A percentile compares a stretch with the other conserved stretches of the same genome.
Evolutionary conservation across 768 basidiomycete genomes (phyloP).

Genomic region (Roridomyces roridus): DNA sequence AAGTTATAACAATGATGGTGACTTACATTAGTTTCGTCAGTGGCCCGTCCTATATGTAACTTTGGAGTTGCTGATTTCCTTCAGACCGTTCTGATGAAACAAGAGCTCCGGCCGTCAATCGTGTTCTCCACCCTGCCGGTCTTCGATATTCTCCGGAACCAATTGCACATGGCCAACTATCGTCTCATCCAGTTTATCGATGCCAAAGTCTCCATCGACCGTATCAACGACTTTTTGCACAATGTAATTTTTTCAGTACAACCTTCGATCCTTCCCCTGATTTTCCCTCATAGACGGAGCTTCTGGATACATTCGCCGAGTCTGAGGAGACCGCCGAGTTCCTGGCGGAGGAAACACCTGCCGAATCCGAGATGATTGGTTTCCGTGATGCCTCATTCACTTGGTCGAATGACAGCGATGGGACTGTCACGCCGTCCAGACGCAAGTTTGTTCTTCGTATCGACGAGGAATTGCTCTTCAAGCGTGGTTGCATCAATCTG

Average conservation of each 20-base stretch:
- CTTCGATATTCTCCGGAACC: constrained; percentile 66
- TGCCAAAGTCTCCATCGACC: constrained; percentile 71
- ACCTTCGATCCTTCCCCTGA: not conserved
- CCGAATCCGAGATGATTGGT: constrained; percentile 41
- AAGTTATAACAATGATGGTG: constrained; percentile 63
- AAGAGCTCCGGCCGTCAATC: constrained; percentile 46
- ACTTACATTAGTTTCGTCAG: constrained; percentile 67
- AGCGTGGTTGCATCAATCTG: constrained; percentile 57
- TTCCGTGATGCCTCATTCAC: constrained; percentile 61
- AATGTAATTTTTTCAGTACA: constrained; percentile 32
- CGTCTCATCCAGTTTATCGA: constrained; percentile 30
- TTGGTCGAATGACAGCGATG: constrained; percentile 50
- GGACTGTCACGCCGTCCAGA: constrained; percentile 41
- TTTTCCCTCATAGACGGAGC: constrained; percentile 19
- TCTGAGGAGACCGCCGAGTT: constrained; percentile 50
- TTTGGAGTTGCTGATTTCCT: not conserved
- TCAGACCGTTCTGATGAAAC: constrained; percentile 47
- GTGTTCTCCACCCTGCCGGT: constrained; percentile 62
- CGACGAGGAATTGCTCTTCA: constrained; percentile 60
- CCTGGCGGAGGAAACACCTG: constrained; percentile 34
- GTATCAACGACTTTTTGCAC: constrained; percentile 50
- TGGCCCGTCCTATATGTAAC: constrained; percentile 35
- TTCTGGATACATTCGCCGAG: constrained; percentile 17
- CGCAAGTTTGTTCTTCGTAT: constrained; percentile 58
- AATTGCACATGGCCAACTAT: constrained; percentile 48